Conservation (phyloP, 345 rosid species). For the Salix viminalis region DNA sequence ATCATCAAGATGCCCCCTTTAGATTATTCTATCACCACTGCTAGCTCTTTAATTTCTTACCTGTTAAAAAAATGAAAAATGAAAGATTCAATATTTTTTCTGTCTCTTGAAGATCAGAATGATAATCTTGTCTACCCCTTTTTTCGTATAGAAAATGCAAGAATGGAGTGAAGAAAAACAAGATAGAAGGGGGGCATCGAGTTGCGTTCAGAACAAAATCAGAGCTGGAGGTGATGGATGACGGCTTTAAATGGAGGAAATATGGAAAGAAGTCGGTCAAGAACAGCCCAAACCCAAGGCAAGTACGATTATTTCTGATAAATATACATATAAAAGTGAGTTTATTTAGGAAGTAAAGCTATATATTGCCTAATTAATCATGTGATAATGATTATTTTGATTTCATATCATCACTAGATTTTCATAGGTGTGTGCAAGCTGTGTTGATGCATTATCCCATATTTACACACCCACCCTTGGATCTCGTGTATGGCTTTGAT, state of each 20-base stretch:
- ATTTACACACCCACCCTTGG: neutral
- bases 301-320: neutral
- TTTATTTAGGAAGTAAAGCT: neutral
- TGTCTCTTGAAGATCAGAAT: neutral
- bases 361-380: neutral
- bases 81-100: neutral
- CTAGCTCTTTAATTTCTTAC: neutral
- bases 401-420: neutral
- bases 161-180: conserved; percentile 32
- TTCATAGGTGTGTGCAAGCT: neutral
- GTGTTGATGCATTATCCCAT: too few species aligned
- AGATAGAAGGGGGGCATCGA: conserved; percentile 35
- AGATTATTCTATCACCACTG: neutral
- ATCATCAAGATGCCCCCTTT: neutral
- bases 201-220: conserved; percentile 86
- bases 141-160: conserved; percentile 19
- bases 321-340: too few species aligned
- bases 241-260: conserved; percentile 92
- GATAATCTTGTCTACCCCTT: neutral
- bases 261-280: conserved; percentile 89
- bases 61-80: too few species aligned
- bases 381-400: neutral
- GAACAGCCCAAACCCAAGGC: conserved; percentile 87
- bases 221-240: conserved; percentile 77
- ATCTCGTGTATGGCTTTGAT: neutral